Conservation (phyloP, 1,284 basidiomycete species). For the Macrocystidia cucumis region DNA sequence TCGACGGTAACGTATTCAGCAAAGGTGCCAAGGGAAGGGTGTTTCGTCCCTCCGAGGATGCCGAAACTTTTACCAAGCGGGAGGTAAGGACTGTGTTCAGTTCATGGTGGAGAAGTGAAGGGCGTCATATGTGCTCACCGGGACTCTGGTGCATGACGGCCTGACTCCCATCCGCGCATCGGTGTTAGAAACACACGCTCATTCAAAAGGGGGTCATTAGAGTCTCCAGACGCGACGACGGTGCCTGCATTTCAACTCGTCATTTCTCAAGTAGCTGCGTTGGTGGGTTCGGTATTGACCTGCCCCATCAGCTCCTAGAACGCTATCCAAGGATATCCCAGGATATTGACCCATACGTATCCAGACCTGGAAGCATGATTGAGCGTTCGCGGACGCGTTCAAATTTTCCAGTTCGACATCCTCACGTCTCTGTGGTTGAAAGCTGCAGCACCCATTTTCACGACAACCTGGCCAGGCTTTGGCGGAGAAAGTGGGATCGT, state of each 20-base stretch:
- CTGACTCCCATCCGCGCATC: constrained; percentile 68
- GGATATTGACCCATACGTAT: constrained; percentile 68
- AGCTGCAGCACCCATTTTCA: constrained; percentile 60
- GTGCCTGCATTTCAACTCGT: constrained; percentile 32
- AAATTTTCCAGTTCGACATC: constrained; percentile 6
- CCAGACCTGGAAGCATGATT: constrained; percentile 48
- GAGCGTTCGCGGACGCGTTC: constrained; percentile 3
- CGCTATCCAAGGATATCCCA: constrained; percentile 47
- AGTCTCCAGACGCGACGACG: constrained; percentile 49
- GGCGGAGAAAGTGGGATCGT: constrained; percentile 40
- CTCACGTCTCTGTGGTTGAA: constrained; percentile 78
- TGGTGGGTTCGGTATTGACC: constrained; percentile 27
- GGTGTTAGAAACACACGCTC: constrained; percentile 72
- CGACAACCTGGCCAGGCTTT: constrained; percentile 49
- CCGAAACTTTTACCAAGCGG: constrained; percentile 34
- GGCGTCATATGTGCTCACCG: constrained; percentile 9
- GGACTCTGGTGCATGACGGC: constrained; percentile 53
- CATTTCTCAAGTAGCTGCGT: neutral
- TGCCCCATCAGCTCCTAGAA: constrained; percentile 70
- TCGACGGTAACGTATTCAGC: constrained; percentile 72
- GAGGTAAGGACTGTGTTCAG: neutral
- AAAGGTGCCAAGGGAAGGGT: constrained; percentile 63
- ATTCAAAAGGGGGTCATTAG: constrained; percentile 47
- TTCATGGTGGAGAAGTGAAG: neutral
- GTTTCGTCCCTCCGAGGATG: constrained; percentile 49